These are phyloP conservation scores for Naegleria gruberi DNA, from an alignment of 208 protist species.

Conservation along the genomic window DNA sequence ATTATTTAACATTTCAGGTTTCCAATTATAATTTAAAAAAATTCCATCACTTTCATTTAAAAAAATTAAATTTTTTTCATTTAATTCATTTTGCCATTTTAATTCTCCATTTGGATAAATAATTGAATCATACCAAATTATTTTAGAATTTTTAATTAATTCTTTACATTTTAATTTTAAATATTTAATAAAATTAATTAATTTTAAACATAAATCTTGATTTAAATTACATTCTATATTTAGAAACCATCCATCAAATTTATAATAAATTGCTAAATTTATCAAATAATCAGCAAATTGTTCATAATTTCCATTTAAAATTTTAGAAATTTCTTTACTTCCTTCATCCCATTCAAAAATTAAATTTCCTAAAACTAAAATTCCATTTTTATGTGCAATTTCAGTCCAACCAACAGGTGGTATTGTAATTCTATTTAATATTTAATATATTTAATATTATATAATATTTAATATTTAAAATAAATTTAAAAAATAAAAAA, in stretches of 20 bases:
- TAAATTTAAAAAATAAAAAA: too few species aligned
- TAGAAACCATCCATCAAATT: constrained; percentile 79
- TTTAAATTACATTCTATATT: constrained; percentile 58
- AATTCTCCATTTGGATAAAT: constrained; percentile 47
- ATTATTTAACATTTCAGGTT: constrained; percentile 41
- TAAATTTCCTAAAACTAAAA: constrained; percentile 65
- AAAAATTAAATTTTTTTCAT: constrained; percentile 58
- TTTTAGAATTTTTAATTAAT: background rate
- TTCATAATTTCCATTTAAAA: constrained; percentile 34
- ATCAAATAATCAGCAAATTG: constrained; percentile 39
- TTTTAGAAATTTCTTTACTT: constrained; percentile 29
- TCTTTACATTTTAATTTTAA: constrained; percentile 14
- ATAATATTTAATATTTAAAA: too few species aligned
- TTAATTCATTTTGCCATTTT: constrained; percentile 67
- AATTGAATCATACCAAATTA: constrained; percentile 81
- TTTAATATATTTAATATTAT: too few species aligned
- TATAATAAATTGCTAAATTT: constrained; percentile 51
- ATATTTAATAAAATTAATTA: background rate
- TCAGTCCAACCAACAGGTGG: constrained; percentile 69
- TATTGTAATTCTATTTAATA: constrained; percentile 57
- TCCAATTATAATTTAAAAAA: constrained; percentile 79
- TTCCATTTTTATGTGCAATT: constrained; percentile 60
- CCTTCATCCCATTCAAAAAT: constrained; percentile 61
- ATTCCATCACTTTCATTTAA: constrained; percentile 67
- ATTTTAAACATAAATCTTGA: background rate